These are phyloP conservation scores for Thuidium tamariscinum DNA, from an alignment of 225 moss, liverwort and hornwort species.

Conservation along the genomic window DNA sequence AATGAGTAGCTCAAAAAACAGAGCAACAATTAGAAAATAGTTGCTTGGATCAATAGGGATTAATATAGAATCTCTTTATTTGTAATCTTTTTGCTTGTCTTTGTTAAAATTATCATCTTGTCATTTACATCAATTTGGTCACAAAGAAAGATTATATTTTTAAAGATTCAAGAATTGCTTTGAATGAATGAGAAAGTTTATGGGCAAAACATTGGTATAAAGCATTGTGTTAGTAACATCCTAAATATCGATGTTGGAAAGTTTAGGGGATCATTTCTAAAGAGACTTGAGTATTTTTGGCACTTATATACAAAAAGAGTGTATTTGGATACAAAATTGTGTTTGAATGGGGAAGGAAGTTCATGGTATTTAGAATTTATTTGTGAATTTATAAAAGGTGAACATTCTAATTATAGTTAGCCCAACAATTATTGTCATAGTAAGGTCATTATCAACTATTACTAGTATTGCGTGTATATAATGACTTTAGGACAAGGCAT, in stretches of 20 bases:
- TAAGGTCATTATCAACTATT: not conserved
- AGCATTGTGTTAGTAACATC: not conserved
- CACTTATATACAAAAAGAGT: not conserved
- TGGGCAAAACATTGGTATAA: not conserved
- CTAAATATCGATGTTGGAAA: not conserved
- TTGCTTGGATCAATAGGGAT: too few relatives aligned
- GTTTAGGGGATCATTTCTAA: fast-evolving
- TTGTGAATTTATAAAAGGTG: not conserved
- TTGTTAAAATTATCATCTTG: not conserved
- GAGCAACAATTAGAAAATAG: too few relatives aligned
- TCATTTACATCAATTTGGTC: not conserved
- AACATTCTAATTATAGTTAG: not conserved
- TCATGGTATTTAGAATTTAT: not conserved
- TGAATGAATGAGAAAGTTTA: not conserved
- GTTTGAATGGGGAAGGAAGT: not conserved
- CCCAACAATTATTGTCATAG: not conserved
- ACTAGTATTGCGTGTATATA: too few relatives aligned
- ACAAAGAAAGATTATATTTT: not conserved
- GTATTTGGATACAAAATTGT: not conserved
- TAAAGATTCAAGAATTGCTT: not conserved
- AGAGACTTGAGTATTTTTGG: not conserved
- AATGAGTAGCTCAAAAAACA: too few relatives aligned
- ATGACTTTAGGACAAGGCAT: not conserved
- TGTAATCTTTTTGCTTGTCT: not conserved
- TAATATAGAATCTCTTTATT: not conserved